Evolutionary conservation across 129 eudicot genomes (phyloP).

Genomic region (Artemisia tridentata): DNA sequence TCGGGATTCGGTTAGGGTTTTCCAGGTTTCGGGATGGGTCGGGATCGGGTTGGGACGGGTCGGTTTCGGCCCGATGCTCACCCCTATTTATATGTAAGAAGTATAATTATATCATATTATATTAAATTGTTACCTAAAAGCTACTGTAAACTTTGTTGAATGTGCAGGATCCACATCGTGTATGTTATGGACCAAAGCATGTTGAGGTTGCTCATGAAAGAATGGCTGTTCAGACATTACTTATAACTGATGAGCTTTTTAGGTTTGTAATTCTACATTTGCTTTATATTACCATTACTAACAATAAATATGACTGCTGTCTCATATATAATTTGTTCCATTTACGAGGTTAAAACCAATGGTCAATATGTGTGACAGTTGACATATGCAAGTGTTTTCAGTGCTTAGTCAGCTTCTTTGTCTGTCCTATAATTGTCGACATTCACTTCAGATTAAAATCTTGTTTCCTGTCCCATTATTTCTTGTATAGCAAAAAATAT

Average conservation of each 20-base stretch:
- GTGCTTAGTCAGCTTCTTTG: background rate
- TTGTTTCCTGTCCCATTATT: background rate
- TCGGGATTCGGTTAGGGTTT: no score
- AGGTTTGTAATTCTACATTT: conserved; percentile 42
- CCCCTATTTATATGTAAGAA: background rate
- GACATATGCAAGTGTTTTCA: no score
- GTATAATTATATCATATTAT: background rate
- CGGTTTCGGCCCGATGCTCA: no score
- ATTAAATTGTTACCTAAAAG: background rate
- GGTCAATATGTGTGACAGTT: no score
- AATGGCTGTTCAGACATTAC: conserved; percentile 96
- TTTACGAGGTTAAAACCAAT: no score
- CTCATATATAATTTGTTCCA: no score
- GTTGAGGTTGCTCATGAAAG: conserved; percentile 96
- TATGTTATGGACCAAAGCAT: conserved; percentile 98
- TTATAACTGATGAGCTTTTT: conserved; percentile 87
- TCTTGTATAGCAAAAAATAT: background rate
- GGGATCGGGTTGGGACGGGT: no score
- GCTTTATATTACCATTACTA: background rate
- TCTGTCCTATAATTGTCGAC: background rate
- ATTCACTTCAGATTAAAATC: background rate
- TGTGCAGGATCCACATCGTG: conserved; percentile 78
- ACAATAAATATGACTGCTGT: no score
- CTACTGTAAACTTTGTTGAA: background rate
- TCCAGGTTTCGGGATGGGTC: no score